Base-by-base conservation (phyloP, 305 asterid species). In the Rubia peregrina region DNA sequence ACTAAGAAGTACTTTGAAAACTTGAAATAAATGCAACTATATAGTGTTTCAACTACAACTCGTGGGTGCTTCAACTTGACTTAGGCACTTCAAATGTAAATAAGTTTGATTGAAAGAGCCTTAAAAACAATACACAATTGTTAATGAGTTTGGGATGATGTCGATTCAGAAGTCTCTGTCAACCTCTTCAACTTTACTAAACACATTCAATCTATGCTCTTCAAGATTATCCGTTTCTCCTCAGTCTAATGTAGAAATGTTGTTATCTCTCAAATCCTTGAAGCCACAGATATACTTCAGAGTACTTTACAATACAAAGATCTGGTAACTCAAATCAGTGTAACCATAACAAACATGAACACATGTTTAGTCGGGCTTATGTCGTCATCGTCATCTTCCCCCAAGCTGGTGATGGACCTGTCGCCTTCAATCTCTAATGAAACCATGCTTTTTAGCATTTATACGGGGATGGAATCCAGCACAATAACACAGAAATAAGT, bases 401-500 rank as follows among this genome's bases (percentile, higher is more conserved):
- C 72, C 13, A 44, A 30, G 13, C 22, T 71, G 14, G 71, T 62
- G 0, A 70, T 63, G 36, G 66, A 55, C 16, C 22, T 81, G 9
- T 76, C 71, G 0, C 66, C 77, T 9, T 56, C 72, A 17, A 55
- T 79, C n/a, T 55, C 41, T 16, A 71, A 81, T 55, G 79, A 69
- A 16, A 64, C 60, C 74, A 71, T 49, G 76, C 71, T 67, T 36
- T 78, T 73, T 22, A 76, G 85, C 30, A 69, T 79, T 26, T 87
- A 83, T 55, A 44, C 43, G 14, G 96, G 96, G 65, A 94, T 81
- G 40, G 96, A 88, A 83, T 94, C 98, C 68, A 91, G 83, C 73
- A 86, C 90, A 85, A 94, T 81, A 86, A 91, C 83, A 85, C 95
- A 88, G 75, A 91, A 91, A 69, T 81, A 89, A 13, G 99, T 85